Evolutionary conservation across 2,329 filamentous ascomycete species (phyloP), one percentile per base, ranked within the genome.

Genomic region (Colletotrichum camelliae): DNA sequence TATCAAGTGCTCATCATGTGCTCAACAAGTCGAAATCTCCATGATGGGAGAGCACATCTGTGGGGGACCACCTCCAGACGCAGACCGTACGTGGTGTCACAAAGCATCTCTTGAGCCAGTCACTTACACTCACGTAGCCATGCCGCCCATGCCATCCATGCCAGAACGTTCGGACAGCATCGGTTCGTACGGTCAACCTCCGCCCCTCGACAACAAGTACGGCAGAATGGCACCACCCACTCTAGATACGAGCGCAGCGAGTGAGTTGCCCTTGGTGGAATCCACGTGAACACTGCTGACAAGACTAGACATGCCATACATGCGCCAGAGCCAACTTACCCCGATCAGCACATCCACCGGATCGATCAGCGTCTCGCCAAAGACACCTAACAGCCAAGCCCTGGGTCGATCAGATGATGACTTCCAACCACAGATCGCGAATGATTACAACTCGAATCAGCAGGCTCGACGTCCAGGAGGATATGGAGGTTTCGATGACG

Each of bases 1-100:
- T 29, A 94, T 98, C 85, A 98, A 96, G 89, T 98, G 95, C 85
- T 97, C 95, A 69, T 92, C 90, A 86, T 98, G 95, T 83, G 91
- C 92, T 55, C 85, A 87, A 55, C 91, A 96, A 80, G 94, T 98
- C 75, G 93, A 96, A 82, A 97, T 98, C 79, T 93, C 94, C 55
- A 88, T 93, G 83, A 94, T 98, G 93, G 95, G 95, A 77, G 95
- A 97, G 77, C 96, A 98, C 87, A 83, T 95, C 77, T 98, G 96
- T 84, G 84, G 84, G 61, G 86, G 84, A 74, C 81, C 61, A 64
- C 33, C 61, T 76, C 81, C 87, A 85, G 86, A 86, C 81, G 48
- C 60, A 21, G 89, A 90, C 81, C 83, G 90, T 88, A 84, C 78
- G 82, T 35, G 15, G 27, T 15, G 21, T 62, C 33, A 16, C 16